Base-by-base conservation (phyloP, 2,329 filamentous ascomycete species). In the Pseudogymnoascus sp. region DNA sequence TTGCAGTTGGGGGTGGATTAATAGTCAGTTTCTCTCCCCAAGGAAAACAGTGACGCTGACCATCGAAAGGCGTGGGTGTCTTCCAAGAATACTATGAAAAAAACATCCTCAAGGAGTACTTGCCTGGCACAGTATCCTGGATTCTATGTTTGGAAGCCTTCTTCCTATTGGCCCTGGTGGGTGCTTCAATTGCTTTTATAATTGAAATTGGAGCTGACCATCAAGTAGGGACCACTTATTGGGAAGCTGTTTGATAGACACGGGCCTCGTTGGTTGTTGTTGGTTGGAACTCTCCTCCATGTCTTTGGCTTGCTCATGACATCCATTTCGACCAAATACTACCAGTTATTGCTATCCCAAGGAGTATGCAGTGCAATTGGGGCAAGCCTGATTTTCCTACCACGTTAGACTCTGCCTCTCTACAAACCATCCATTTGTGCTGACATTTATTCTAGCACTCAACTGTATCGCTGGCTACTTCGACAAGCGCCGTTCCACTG, bases 191-290 rank as follows among this genome's bases (percentile, higher is more conserved):
- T 33, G 10, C 10, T 26, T 26, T 4, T 31, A 19, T 33, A 11
- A 6, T 19, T 31, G 2, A 11, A 57, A 17, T 31, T 1, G 5
- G 4, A 19, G 26, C 10, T 57, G 31, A 57, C n/a, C 13, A 2
- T 8, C 26, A 33, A n/a, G n/a, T 31, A 31, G 47, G 6, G 6
- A 4, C 47, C 47, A 0, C 68, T 88, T 15, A 78, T 86, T 15
- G 87, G 87, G 1, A 82, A 80, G 40, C 53, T 86, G 0, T 87
- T 80, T 67, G 87, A 90, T 68, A 81, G 77, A 61, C 81, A 84
- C 64, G 87, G 87, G 11, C 84, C 86, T 0, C 79, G 80, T 19
- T 78, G 75, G 50, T 73, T 89, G 0, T 69, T 86, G 2, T 21
- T 82, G 0, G 28, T 66, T 62, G 69, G 69, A 4, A 50, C 57